phyloP scores from a whole-genome alignment of 805 yeast species.

The Candida maltosa region DNA sequence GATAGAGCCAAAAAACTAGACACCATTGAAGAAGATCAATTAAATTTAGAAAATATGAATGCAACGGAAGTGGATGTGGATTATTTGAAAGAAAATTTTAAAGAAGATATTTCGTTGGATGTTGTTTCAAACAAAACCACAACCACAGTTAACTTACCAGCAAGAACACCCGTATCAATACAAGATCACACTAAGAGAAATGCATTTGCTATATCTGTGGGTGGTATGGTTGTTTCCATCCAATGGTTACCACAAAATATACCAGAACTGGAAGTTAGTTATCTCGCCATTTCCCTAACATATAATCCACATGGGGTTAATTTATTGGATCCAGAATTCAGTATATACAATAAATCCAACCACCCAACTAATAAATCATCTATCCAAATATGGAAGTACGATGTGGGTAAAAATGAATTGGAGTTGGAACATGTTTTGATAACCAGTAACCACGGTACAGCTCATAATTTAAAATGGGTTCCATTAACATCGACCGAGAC shows the following conservation, averaged over 20 bases:
- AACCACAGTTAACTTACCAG: neutral
- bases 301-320: constrained; percentile 23
- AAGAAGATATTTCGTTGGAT: neutral
- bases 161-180: constrained; percentile 2
- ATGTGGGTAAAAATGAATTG: constrained; percentile 22
- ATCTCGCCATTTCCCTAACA: constrained; percentile 50
- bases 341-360: constrained; percentile 18
- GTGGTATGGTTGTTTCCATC: constrained; percentile 50
- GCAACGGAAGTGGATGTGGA: constrained; percentile 5
- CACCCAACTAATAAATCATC: too few species aligned
- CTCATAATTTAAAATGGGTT: constrained; percentile 38
- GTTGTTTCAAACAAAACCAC: neutral
- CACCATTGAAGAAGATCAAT: constrained; percentile 3
- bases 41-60: constrained; percentile 12
- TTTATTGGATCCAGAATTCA: neutral
- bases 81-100: constrained; percentile 7
- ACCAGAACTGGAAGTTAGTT: constrained; percentile 23
- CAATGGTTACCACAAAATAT: constrained; percentile 51
- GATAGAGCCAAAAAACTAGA: constrained; percentile 2
- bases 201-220: constrained; percentile 35
- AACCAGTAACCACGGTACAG: constrained; percentile 43
- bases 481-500: constrained; percentile 25
- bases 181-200: constrained; percentile 3
- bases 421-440: constrained; percentile 22
- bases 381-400: constrained; percentile 44